Percentiles rank a stretch among this genome's conserved stretches.
Conservation (phyloP, 2,329 filamentous ascomycete genomes). For the Tympanopsis confertula region DNA sequence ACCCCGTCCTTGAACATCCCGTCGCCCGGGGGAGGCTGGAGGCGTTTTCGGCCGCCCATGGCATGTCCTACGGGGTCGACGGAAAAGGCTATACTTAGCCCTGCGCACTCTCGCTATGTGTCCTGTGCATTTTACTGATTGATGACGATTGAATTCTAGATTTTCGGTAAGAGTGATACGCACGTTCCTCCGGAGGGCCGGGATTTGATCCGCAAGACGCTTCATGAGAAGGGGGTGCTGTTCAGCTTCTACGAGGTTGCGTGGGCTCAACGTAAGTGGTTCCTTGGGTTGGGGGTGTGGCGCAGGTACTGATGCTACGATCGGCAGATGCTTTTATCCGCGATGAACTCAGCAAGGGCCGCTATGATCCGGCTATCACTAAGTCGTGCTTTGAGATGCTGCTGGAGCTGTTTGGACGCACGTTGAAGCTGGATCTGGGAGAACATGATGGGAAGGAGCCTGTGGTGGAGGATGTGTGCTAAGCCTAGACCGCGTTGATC, state of each 20-base stretch:
- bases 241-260: constrained; percentile 82
- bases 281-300: background rate
- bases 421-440: constrained; percentile 69
- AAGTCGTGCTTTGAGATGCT: constrained; percentile 87
- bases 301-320: background rate
- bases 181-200: constrained; percentile 76
- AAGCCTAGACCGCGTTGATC: constrained; percentile 5
- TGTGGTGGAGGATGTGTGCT: constrained; percentile 65
- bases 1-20: background rate
- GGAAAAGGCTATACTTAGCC: too few relatives aligned
- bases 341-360: constrained; percentile 84
- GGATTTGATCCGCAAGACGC: constrained; percentile 70
- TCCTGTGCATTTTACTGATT: background rate
- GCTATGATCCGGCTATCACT: constrained; percentile 77
- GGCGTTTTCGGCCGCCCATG: too few relatives aligned
- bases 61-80: too few relatives aligned
- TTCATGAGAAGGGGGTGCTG: constrained; percentile 62
- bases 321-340: constrained; percentile 69
- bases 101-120: too few relatives aligned
- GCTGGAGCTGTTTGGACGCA: constrained; percentile 71
- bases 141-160: constrained; percentile 22
- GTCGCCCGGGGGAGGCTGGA: too few relatives aligned
- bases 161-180: constrained; percentile 83
- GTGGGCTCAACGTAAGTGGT: constrained; percentile 60
- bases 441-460: constrained; percentile 46